These are phyloP conservation scores for Triticum monococcum DNA, from an alignment of 176 grass and related monocot genomes.

Conservation along the genomic window DNA sequence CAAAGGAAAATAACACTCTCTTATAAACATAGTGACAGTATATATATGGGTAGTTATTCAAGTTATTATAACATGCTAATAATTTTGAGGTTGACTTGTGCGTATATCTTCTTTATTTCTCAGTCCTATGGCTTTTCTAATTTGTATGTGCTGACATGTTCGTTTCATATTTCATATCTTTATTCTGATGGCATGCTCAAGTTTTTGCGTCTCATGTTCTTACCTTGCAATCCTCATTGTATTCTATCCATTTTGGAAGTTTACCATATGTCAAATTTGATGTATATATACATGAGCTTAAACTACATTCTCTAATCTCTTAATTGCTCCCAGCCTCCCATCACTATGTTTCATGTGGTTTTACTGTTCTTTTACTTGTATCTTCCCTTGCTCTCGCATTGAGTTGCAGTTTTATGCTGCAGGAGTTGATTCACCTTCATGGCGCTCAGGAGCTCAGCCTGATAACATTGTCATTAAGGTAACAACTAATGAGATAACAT, in stretches of 20 bases:
- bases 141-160: background rate
- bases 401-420: constrained; percentile 41
- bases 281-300: background rate
- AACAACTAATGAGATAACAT: constrained; percentile 32
- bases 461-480: constrained; percentile 94
- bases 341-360: background rate
- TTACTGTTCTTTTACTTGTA: background rate
- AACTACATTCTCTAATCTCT: background rate
- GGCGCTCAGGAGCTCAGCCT: constrained; percentile 59
- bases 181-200: constrained; percentile 8
- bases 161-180: background rate
- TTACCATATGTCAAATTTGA: background rate
- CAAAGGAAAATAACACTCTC: background rate
- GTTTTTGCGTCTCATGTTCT: background rate
- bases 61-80: background rate
- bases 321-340: background rate
- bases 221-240: background rate
- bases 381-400: constrained; percentile 28
- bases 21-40: background rate
- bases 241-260: constrained; percentile 11
- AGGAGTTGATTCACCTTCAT: constrained; percentile 96
- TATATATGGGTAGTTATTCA: background rate
- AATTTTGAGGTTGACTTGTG: constrained; percentile 1
- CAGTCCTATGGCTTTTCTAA: background rate
- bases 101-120: background rate